Conservation (phyloP, 352 stramenopile species). For the Pythium myriotylum region DNA sequence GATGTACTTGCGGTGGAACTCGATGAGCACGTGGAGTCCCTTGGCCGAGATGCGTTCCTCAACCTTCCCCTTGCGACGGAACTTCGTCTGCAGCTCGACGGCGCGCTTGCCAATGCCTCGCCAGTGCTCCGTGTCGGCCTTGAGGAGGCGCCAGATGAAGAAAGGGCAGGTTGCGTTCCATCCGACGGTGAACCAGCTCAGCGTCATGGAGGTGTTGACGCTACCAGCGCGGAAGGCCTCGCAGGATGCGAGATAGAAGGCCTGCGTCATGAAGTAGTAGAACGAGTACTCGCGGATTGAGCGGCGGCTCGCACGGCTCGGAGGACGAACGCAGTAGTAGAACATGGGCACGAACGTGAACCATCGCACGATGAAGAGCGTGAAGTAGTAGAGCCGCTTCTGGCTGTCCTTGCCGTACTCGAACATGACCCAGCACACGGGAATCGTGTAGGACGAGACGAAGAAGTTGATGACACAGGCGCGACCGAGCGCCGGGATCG, state of each 20-base stretch:
- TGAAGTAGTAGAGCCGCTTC: slow-evolving; percentile 18
- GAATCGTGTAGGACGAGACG: slow-evolving; percentile 38
- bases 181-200: slow-evolving; percentile 32
- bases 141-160: slow-evolving; percentile 39
- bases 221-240: slow-evolving; percentile 25
- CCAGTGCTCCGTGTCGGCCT: slow-evolving; percentile 40
- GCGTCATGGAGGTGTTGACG: slow-evolving; percentile 18
- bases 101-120: slow-evolving; percentile 32
- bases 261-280: slow-evolving; percentile 25
- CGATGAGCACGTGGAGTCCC: slow-evolving; percentile 50
- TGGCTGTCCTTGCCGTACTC: slow-evolving; percentile 19
- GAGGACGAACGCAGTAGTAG: slow-evolving; percentile 26
- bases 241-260: slow-evolving; percentile 18
- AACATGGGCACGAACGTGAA: slow-evolving; percentile 26
- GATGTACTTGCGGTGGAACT: slow-evolving; percentile 49
- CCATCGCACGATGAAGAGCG: slow-evolving; percentile 8
- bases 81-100: slow-evolving; percentile 29
- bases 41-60: slow-evolving; percentile 46
- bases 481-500: slow-evolving; percentile 41
- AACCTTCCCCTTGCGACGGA: slow-evolving; percentile 32
- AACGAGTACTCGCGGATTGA: slow-evolving; percentile 21
- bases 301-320: slow-evolving; percentile 13
- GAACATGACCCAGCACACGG: slow-evolving; percentile 26
- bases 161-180: slow-evolving; percentile 41
- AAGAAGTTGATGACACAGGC: slow-evolving; percentile 40